Conservation (phyloP, 345 rosid species). For the Stellera chamaejasme region DNA sequence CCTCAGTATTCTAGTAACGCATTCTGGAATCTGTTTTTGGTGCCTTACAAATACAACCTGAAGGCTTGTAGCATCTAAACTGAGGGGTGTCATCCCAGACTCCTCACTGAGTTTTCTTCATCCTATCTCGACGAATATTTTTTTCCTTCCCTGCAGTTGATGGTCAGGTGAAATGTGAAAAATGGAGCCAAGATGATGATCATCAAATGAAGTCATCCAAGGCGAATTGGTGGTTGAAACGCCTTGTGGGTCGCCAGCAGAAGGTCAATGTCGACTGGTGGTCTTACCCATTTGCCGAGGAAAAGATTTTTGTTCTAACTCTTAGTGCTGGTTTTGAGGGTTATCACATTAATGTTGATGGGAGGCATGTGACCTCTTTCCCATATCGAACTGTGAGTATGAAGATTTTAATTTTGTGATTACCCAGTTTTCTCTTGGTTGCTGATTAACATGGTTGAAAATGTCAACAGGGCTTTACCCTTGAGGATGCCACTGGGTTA, state of each 20-base stretch:
- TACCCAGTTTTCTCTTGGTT: constrained; percentile 7
- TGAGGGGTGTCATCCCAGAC: not conserved
- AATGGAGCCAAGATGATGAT: constrained; percentile 86
- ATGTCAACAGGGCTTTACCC: constrained; percentile 65
- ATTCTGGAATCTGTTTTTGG: too few species aligned
- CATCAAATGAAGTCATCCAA: constrained; percentile 52
- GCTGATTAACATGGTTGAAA: constrained; percentile 13
- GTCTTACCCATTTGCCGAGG: constrained; percentile 63
- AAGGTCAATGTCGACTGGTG: constrained; percentile 81
- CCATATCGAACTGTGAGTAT: constrained; percentile 91
- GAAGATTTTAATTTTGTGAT: not conserved
- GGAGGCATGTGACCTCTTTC: constrained; percentile 86
- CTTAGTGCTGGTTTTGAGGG: constrained; percentile 93
- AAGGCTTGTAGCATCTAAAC: not conserved
- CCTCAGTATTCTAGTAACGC: too few species aligned
- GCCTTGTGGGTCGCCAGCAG: constrained; percentile 61
- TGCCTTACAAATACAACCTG: not conserved
- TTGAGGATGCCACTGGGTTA: constrained; percentile 96
- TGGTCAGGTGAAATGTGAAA: constrained; percentile 82
- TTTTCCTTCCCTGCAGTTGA: constrained; percentile 57
- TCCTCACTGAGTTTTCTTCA: not conserved
- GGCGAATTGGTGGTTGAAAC: constrained; percentile 84
- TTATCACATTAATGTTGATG: constrained; percentile 78
- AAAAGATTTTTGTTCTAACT: constrained; percentile 76
- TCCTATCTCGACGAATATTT: constrained; percentile 10